Base-by-base conservation (phyloP, 2,329 filamentous ascomycete genomes). In the Fusarium setosum region DNA sequence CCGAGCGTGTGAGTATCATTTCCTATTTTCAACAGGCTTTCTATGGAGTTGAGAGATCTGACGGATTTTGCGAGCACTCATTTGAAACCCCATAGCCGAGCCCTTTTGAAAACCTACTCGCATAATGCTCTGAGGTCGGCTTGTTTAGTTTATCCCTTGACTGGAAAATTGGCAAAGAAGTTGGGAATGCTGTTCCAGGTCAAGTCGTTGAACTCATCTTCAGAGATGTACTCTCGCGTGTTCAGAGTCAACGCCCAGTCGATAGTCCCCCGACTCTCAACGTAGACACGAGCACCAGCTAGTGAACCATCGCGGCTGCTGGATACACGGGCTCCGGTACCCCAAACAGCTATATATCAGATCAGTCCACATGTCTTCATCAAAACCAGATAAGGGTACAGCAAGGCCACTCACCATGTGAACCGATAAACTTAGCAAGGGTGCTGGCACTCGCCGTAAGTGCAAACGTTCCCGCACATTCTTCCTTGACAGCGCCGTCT, bases 401-500 rank as follows among this genome's bases (percentile, higher is more conserved):
- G 26, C 9, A 11, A 23, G 1, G 6, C 4, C 13, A 54, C 56
- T 57, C 54, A 50, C 67, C 51, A 6, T 69, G 35, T 6, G 9
- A 26, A 2, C 51, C 65, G 3, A 60, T 32, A 6, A 67, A 70
- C 23, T 45, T 60, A 24, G 57, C 49, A 15, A 70, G 37, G 15
- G 41, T 51, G 17, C 59, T 59, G 9, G 67, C 67, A 24, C 67
- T 69, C 18, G 67, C 56, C 5, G 52, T 48, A 11, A 62, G 52
- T 5, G 59, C 56, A 38, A 70, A 60, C 2, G 49, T 54, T 6
- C 65, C 65, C 4, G 47, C 52, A 4, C 54, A 60, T 15, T 70
- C 62, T 38, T 70, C 67, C 24, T 70, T 70, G n/a, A 70, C 52
- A 2, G 45, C 51, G 9, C 67, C 67, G 6, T 65, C 57, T 12